Evolutionary conservation across 192 early-diverging fungal genomes (phyloP), one percentile per base, ranked within the genome.

Genomic region (Linnemannia zychae): DNA sequence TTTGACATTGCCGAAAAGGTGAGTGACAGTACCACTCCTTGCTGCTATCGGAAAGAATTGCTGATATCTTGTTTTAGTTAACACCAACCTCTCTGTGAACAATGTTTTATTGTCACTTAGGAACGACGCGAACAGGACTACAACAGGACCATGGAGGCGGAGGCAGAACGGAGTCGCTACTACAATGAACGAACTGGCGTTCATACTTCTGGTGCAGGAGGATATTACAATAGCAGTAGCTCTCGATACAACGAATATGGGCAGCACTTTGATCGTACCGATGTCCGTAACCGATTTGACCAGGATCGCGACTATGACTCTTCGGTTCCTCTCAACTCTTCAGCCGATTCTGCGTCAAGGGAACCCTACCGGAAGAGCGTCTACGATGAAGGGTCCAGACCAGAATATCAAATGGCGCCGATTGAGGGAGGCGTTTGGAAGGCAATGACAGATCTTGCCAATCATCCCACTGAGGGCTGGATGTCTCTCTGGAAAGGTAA

Each of bases 381-480:
- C 11, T 90, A 87, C 28, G 92, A 91, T 67, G 93, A 91, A 7
- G 82, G 88, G 11, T 92, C 87, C 24, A 87, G 91, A 36, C 92
- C 94, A 6, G 77, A 89, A 9, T 93, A 95, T 74, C 91, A 94
- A 77, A 78, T 95, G 70, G 88, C 87, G 18, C 91, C 95, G 4
- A 87, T 96, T 73, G 90, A 93, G 12, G 80, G 88, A 34, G 91
- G 89, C 31, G 91, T 93, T 66, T 92, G 92, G 87, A 81, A 91
- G 48, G 91, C 93, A 20, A 83, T 96, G 70, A 81, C 87, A 9
- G 72, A 79, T 46, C 82, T 96, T 12, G 75, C 89, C 49, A 87
- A 88, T 13, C 93, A 96, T 33, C 91, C 91, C 6, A 91, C 90
- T 13, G 95, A 96, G 77, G 95, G 95, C 22, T 91, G 86, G 86